These are phyloP conservation scores for Ascochyta pisi DNA, from an alignment of 2,329 filamentous ascomycete genomes.

Conservation along the genomic window DNA sequence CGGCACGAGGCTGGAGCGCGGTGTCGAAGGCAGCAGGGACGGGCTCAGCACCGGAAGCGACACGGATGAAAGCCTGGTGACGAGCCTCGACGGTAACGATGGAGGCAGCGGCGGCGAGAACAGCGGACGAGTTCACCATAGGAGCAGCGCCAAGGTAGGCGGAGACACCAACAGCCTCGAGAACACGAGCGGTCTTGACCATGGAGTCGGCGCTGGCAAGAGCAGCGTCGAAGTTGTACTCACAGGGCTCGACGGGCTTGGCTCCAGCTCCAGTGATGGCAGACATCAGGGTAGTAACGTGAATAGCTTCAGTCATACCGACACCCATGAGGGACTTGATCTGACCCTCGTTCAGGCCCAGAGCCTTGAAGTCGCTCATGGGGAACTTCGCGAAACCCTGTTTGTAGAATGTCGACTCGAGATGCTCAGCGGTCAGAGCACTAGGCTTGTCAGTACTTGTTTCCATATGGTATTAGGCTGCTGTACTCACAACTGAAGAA, in stretches of 20 bases:
- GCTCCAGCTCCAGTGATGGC: slow-evolving; percentile 68
- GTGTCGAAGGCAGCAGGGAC: slow-evolving; percentile 75
- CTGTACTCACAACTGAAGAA: slow-evolving; percentile 60
- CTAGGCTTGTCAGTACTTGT: slow-evolving; percentile 53
- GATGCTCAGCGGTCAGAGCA: slow-evolving; percentile 75
- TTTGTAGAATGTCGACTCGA: slow-evolving; percentile 76
- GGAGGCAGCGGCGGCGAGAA: slow-evolving; percentile 71
- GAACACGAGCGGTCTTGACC: slow-evolving; percentile 71
- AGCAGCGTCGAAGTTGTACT: slow-evolving; percentile 68
- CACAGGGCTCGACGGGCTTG: slow-evolving; percentile 71
- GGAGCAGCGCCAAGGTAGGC: slow-evolving; percentile 74
- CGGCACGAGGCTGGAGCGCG: slow-evolving; percentile 69
- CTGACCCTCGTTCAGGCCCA: slow-evolving; percentile 63
- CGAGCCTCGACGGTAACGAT: slow-evolving; percentile 77
- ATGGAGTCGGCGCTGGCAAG: slow-evolving; percentile 71
- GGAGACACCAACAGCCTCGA: slow-evolving; percentile 77
- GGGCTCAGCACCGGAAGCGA: slow-evolving; percentile 63
- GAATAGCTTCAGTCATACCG: slow-evolving; percentile 67
- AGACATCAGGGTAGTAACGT: slow-evolving; percentile 66
- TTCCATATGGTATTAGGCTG: slow-evolving; percentile 13
- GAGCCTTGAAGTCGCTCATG: slow-evolving; percentile 67
- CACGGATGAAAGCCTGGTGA: slow-evolving; percentile 75
- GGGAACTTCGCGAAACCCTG: slow-evolving; percentile 73
- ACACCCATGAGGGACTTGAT: slow-evolving; percentile 68
- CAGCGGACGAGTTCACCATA: slow-evolving; percentile 64